Evolutionary conservation across 495 filamentous ascomycete genomes (phyloP).

Genomic region (Barbatosphaeria neglecta): DNA sequence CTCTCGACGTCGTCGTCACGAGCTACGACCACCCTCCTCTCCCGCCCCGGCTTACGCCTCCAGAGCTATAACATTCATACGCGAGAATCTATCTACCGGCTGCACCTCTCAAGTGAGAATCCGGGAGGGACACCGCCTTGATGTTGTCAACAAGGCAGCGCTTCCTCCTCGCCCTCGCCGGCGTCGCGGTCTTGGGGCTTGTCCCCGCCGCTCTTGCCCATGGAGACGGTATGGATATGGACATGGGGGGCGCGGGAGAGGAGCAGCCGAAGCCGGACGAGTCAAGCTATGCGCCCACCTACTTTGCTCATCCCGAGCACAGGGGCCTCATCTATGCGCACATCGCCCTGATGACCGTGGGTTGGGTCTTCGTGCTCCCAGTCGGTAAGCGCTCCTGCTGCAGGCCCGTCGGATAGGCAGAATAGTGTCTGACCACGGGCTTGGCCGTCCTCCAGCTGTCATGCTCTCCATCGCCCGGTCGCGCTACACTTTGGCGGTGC

Average conservation of each 20-base stretch:
- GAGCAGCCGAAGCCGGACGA: conserved; percentile 28
- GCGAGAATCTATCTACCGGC: no score
- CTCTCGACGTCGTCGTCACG: neutral
- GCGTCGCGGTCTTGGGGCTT: conserved; percentile 19
- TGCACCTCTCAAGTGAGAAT: neutral
- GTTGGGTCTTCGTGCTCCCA: conserved; percentile 78
- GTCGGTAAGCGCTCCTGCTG: conserved; percentile 43
- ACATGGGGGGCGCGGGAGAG: conserved; percentile 18
- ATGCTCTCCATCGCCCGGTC: conserved; percentile 80
- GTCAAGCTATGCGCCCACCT: conserved; percentile 44
- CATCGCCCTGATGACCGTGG: conserved; percentile 65
- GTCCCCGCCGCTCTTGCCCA: conserved; percentile 29
- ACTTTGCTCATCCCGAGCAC: conserved; percentile 63
- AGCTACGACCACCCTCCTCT: no score
- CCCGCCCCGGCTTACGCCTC: no score
- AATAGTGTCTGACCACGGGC: conserved; percentile 8
- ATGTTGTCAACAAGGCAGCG: conserved; percentile 13
- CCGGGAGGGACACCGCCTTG: neutral
- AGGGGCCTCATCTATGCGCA: conserved; percentile 61
- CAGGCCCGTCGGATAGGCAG: neutral
- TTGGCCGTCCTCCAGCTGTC: conserved; percentile 42
- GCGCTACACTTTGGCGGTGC: conserved; percentile 55
- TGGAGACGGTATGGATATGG: conserved; percentile 38
- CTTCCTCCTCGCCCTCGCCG: conserved; percentile 9
- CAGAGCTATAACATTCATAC: no score